Conservation (phyloP, 345 rosid species). For the Leavenworthia alabamica region DNA sequence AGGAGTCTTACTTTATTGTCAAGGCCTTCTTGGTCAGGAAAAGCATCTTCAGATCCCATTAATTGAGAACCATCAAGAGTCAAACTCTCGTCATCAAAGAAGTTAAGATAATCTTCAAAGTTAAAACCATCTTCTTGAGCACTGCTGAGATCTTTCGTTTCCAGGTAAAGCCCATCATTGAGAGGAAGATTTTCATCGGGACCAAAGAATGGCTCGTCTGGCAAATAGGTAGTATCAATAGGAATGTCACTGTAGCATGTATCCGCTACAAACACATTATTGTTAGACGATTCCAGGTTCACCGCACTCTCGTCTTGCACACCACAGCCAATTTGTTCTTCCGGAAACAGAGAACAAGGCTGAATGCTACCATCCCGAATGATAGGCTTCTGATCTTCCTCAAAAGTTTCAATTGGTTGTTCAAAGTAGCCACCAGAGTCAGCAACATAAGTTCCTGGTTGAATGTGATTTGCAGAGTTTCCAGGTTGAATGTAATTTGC, state of each 20-base stretch:
- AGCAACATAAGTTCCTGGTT: slow-evolving; percentile 14
- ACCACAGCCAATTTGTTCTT: slow-evolving; percentile 37
- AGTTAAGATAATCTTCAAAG: slow-evolving; percentile 65
- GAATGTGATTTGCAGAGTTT: slow-evolving; percentile 18
- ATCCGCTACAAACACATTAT: slow-evolving; percentile 36
- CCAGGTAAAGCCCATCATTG: slow-evolving; percentile 49
- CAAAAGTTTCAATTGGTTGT: slow-evolving; percentile 35
- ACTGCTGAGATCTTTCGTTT: slow-evolving; percentile 62
- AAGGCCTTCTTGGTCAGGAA: slow-evolving; percentile 28
- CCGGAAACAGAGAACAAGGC: slow-evolving; percentile 33
- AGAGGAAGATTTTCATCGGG: slow-evolving; percentile 34
- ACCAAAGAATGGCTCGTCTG: slow-evolving; percentile 53
- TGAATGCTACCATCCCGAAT: slow-evolving; percentile 33
- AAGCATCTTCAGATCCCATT: slow-evolving; percentile 27
- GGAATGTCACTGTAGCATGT: slow-evolving; percentile 38
- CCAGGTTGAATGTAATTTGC: slow-evolving; percentile 20
- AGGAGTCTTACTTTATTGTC: slow-evolving; percentile 34
- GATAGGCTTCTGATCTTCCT: slow-evolving; percentile 52
- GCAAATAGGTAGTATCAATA: slow-evolving; percentile 33
- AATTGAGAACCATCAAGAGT: slow-evolving; percentile 49
- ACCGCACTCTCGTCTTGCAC: slow-evolving; percentile 37
- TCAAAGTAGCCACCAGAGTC: slow-evolving; percentile 32
- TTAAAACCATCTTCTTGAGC: slow-evolving; percentile 48
- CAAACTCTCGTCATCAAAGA: slow-evolving; percentile 51
- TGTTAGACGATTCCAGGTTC: slow-evolving; percentile 38